Conservation (phyloP, 2,329 filamentous ascomycete genomes). For the Mollisia scopiformis region DNA sequence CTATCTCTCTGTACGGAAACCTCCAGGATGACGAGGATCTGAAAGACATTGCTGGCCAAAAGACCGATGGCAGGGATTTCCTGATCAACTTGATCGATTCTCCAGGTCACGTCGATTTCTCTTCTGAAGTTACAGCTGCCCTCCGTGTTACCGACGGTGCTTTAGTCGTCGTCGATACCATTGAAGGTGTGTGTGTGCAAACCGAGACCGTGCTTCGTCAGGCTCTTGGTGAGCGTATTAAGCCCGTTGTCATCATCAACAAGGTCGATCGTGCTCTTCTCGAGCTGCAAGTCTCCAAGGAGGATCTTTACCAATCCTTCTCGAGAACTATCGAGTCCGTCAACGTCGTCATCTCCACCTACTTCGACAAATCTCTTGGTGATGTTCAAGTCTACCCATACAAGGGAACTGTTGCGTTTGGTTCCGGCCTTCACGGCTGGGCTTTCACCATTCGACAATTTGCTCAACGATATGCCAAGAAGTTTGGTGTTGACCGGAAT, state of each 20-base stretch:
- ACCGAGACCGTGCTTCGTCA: conserved; percentile 99
- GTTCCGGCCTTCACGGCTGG: conserved; percentile 99
- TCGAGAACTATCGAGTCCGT: conserved; percentile 99
- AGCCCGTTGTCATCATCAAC: conserved; percentile 99
- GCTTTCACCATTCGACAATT: conserved; percentile 99
- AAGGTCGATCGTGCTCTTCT: conserved; percentile 99
- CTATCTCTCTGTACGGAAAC: conserved; percentile 95
- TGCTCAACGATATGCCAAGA: conserved; percentile 95
- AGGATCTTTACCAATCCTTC: conserved; percentile 99
- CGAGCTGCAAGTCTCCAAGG: conserved; percentile 97
- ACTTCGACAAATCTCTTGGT: conserved; percentile 95
- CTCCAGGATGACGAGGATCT: conserved; percentile 82
- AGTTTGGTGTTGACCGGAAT: conserved; percentile 99
- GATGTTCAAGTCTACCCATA: conserved; percentile 99
- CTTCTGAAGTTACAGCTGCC: conserved; percentile 97
- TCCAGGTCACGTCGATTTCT: conserved; percentile 99
- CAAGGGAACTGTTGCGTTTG: conserved; percentile 97
- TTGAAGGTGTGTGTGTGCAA: conserved; percentile 99
- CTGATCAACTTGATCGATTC: conserved; percentile 99
- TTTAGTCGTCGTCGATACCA: conserved; percentile 98
- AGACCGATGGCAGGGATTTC: conserved; percentile 93
- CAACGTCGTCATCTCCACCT: conserved; percentile 99
- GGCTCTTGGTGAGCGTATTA: conserved; percentile 99
- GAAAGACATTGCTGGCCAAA: conserved; percentile 90
- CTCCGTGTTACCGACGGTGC: conserved; percentile 99